Evolutionary conservation across 768 basidiomycete species (phyloP).

Genomic region (Hortiboletus campestris): DNA sequence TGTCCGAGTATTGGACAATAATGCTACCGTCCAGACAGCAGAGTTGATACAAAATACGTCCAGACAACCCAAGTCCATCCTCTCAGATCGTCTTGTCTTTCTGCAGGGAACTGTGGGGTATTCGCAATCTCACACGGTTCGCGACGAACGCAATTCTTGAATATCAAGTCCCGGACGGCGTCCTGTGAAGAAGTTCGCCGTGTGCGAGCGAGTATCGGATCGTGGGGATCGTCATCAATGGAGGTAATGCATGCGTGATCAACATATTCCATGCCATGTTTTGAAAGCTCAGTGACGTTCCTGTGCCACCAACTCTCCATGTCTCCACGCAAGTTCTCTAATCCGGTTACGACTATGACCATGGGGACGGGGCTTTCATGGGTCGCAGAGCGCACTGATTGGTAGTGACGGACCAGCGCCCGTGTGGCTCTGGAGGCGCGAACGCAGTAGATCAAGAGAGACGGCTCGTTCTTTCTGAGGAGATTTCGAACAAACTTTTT

Average conservation of each 20-base stretch:
- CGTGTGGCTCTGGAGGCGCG: conserved; percentile 40
- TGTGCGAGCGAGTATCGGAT: conserved; percentile 10
- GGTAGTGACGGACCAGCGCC: conserved; percentile 39
- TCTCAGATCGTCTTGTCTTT: not conserved
- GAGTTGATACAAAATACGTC: conserved; percentile 14
- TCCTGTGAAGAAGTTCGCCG: conserved; percentile 25
- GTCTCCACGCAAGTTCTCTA: conserved; percentile 33
- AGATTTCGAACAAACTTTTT: conserved; percentile 33
- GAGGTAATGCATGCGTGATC: conserved; percentile 36
- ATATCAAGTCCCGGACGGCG: conserved; percentile 24
- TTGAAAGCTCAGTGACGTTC: conserved; percentile 22
- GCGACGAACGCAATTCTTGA: conserved; percentile 13
- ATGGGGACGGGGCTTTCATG: conserved; percentile 34
- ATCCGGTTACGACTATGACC: conserved; percentile 39
- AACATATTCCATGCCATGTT: conserved; percentile 26
- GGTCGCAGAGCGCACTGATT: conserved; percentile 31
- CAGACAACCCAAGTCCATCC: conserved; percentile 15
- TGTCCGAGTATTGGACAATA: not conserved
- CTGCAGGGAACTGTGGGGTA: not conserved
- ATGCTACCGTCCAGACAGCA: conserved; percentile 1
- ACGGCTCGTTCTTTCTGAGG: conserved; percentile 33
- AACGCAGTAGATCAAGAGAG: conserved; percentile 42
- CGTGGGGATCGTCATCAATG: conserved; percentile 21
- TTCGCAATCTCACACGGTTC: not conserved
- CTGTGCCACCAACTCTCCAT: conserved; percentile 38